These are phyloP conservation scores for Roridomyces roridus DNA, from an alignment of 768 basidiomycete genomes.

Conservation along the genomic window DNA sequence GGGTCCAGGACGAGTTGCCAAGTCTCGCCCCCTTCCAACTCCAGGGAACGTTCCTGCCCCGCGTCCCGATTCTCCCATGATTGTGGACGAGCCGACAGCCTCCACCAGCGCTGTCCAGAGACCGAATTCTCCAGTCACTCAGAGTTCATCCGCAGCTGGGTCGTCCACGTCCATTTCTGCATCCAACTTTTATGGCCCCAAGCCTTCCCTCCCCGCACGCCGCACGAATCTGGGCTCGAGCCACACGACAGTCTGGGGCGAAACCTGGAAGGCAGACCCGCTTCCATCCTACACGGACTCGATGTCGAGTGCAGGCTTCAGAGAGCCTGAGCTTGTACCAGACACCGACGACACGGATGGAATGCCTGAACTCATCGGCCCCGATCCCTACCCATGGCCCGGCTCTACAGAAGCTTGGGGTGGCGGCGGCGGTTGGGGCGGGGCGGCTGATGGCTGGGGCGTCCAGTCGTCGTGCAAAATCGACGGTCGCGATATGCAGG, in stretches of 20 bases:
- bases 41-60: conserved; percentile 42
- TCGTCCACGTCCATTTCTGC: conserved; percentile 20
- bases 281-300: conserved; percentile 45
- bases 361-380: conserved; percentile 45
- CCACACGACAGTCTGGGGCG: conserved; percentile 43
- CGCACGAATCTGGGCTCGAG: conserved; percentile 48
- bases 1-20: conserved; percentile 27
- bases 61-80: conserved; percentile 48
- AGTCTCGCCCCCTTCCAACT: conserved; percentile 49
- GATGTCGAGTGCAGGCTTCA: conserved; percentile 43
- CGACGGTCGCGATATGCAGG: conserved; percentile 62
- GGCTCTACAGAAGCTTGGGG: conserved; percentile 27
- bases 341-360: conserved; percentile 47
- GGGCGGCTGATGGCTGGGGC: conserved; percentile 16
- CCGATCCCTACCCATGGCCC: background rate
- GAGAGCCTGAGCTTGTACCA: conserved; percentile 61
- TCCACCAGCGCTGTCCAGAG: conserved; percentile 14
- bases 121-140: background rate
- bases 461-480: conserved; percentile 53
- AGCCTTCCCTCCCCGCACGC: conserved; percentile 46
- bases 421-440: conserved; percentile 25
- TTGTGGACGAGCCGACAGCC: conserved; percentile 22
- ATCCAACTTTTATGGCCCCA: conserved; percentile 39
- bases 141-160: conserved; percentile 4
- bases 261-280: conserved; percentile 16